Conservation (phyloP, 1,284 basidiomycete species). For the Lentinus polychrous region DNA sequence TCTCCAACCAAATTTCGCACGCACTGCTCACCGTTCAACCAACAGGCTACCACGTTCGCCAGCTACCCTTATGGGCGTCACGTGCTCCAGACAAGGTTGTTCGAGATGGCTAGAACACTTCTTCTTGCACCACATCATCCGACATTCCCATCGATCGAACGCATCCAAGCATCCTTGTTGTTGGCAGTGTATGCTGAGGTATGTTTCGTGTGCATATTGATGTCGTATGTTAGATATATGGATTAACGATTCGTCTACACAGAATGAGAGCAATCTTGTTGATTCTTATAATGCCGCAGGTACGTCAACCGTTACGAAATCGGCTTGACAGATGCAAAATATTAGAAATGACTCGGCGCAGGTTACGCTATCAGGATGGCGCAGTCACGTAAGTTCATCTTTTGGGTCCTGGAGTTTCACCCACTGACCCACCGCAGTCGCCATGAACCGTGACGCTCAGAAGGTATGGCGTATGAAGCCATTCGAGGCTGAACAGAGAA, state of each 20-base stretch:
- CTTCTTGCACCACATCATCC: constrained; percentile 11
- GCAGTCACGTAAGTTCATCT: constrained; percentile 10
- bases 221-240: too few relatives aligned
- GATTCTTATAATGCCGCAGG: constrained; percentile 14
- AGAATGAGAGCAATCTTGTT: constrained; percentile 17
- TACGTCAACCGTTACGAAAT: too few relatives aligned
- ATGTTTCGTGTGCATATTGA: background rate
- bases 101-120: constrained; percentile 14
- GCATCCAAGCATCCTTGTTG: constrained; percentile 15
- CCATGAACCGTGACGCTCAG: constrained; percentile 18
- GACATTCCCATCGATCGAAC: constrained; percentile 16
- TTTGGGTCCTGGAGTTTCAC: constrained; percentile 4
- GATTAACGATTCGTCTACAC: too few relatives aligned
- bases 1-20: background rate
- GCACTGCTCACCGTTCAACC: background rate
- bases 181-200: constrained; percentile 18
- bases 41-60: constrained; percentile 13
- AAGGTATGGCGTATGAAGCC: constrained; percentile 17
- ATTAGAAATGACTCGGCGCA: background rate
- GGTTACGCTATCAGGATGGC: constrained; percentile 19
- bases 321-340: too few relatives aligned
- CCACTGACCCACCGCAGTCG: constrained; percentile 10
- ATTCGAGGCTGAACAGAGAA: constrained; percentile 16
- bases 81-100: constrained; percentile 13
- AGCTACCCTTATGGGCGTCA: constrained; percentile 16